These are phyloP conservation scores for Exophiala aquamarina DNA, from an alignment of 2,329 filamentous ascomycete species.

Conservation along the genomic window DNA sequence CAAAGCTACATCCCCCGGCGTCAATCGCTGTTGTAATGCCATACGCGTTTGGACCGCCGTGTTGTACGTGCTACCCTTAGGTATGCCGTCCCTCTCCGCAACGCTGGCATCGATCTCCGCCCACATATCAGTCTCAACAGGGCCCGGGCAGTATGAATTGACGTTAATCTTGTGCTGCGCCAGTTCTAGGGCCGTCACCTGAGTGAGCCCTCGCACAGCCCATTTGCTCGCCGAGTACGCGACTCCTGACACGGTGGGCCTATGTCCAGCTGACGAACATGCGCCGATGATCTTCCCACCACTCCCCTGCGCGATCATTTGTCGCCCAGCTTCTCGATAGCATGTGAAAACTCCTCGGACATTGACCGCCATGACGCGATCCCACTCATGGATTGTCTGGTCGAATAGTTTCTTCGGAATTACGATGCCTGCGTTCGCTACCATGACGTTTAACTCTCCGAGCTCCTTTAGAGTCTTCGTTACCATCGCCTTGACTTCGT, in stretches of 20 bases:
- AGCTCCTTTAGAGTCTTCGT: constrained; percentile 51
- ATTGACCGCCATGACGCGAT: constrained; percentile 61
- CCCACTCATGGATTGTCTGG: constrained; percentile 56
- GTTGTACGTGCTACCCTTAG: constrained; percentile 55
- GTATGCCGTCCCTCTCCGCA: constrained; percentile 49
- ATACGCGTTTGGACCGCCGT: constrained; percentile 4
- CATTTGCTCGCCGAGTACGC: constrained; percentile 66
- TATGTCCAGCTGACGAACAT: constrained; percentile 55
- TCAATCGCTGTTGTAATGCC: constrained; percentile 4
- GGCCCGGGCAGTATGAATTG: constrained; percentile 68
- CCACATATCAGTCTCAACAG: constrained; percentile 68
- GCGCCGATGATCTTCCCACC: constrained; percentile 54
- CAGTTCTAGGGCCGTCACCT: constrained; percentile 65
- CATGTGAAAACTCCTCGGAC: constrained; percentile 67
- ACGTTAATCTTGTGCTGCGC: constrained; percentile 63
- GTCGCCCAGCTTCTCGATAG: constrained; percentile 61
- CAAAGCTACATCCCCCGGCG: constrained; percentile 11
- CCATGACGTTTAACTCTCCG: constrained; percentile 51
- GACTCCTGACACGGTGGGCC: constrained; percentile 55
- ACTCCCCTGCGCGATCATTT: constrained; percentile 61
- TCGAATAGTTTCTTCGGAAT: constrained; percentile 58
- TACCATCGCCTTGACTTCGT: constrained; percentile 55
- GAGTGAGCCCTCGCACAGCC: constrained; percentile 65
- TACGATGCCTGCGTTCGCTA: constrained; percentile 63
- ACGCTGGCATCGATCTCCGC: constrained; percentile 63